Percentiles rank a stretch among this genome's conserved stretches.
Evolutionary conservation across 1,139 yeast genomes (phyloP).

Genomic region (Scheffersomyces lignicola): DNA sequence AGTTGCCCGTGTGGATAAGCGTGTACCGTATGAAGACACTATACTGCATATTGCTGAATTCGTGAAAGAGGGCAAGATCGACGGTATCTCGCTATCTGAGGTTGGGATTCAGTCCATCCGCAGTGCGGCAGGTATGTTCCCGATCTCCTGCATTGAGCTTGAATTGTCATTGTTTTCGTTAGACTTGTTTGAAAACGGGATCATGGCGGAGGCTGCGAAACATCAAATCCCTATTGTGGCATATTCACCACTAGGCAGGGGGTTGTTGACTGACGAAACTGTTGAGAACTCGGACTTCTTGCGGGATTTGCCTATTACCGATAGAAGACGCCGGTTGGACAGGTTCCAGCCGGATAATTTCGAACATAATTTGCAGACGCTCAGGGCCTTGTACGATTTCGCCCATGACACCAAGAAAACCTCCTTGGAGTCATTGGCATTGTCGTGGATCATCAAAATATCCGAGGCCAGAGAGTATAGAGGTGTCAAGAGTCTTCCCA

Average conservation of each 20-base stretch:
- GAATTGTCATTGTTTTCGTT: slow-evolving; percentile 71
- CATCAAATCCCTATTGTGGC: slow-evolving; percentile 65
- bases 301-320: slow-evolving; percentile 50
- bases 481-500: slow-evolving; percentile 47
- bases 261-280: slow-evolving; percentile 63
- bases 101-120: slow-evolving; percentile 59
- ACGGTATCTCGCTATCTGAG: slow-evolving; percentile 72
- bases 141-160: slow-evolving; percentile 68
- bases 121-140: slow-evolving; percentile 49
- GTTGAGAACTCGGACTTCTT: slow-evolving; percentile 40
- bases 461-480: slow-evolving; percentile 25
- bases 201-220: slow-evolving; percentile 53
- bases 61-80: slow-evolving; percentile 56
- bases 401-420: slow-evolving; percentile 45
- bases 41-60: slow-evolving; percentile 50
- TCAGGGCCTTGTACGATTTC: slow-evolving; percentile 42
- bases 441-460: slow-evolving; percentile 64
- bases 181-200: slow-evolving; percentile 60
- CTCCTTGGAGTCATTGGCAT: slow-evolving; percentile 67
- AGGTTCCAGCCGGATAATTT: slow-evolving; percentile 61
- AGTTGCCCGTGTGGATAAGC: slow-evolving; percentile 64
- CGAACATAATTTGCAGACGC: slow-evolving; percentile 49
- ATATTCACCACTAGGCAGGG: slow-evolving; percentile 83
- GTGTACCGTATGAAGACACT: slow-evolving; percentile 48
- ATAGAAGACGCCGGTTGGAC: slow-evolving; percentile 52